Evolutionary conservation across 1,284 basidiomycete species (phyloP), one percentile per base, ranked within the genome.

Genomic region (Microbotryum violaceum): DNA sequence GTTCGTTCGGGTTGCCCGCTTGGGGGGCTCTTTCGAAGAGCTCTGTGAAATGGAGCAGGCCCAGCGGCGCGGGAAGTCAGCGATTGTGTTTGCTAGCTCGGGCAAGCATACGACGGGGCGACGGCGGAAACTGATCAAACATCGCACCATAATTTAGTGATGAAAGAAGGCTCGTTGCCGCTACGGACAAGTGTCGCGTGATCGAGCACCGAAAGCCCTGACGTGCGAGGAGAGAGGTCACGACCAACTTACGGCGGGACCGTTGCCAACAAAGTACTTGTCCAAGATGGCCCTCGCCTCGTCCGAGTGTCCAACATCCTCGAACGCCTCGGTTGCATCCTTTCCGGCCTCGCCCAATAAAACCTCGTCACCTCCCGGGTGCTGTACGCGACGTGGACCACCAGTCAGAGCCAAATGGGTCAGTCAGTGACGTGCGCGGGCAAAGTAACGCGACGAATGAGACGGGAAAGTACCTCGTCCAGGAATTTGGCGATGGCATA

Each of bases 301-400:
- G 74, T 98, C 96, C 20, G 93, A 97, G 82, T 98, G 94, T 50
- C 96, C 94, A 54, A 98, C 93, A 76, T 98, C 96, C 79, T 98
- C 96, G 74, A 98, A 99, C 14, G 94, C 91, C 76, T 98, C 96
- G 49, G 94, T 96, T 31, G 91, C 92, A 76, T 98, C 93, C 75
- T 87, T 86, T 85, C 93, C 89, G 72, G 85, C 87, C 79, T 98
- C 94, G 68, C 88, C 87, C 61, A 97, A 77, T 67, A 98, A 84
- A 60, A 98, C 94, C 78, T 98, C 94, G 79, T 97, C 94, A 70
- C 94, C 94, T 78, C 93, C 92, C 27, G 91, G 91, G 77, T 97
- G 94, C 91, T 96, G 49, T 51, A 48, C 14, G 20, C 51, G 20
- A n/a, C 27, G 48, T 49, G 9, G 29, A 25, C 29, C 20, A 54